Conservation (phyloP, 306 rosid species). For the Alnus rubra region DNA sequence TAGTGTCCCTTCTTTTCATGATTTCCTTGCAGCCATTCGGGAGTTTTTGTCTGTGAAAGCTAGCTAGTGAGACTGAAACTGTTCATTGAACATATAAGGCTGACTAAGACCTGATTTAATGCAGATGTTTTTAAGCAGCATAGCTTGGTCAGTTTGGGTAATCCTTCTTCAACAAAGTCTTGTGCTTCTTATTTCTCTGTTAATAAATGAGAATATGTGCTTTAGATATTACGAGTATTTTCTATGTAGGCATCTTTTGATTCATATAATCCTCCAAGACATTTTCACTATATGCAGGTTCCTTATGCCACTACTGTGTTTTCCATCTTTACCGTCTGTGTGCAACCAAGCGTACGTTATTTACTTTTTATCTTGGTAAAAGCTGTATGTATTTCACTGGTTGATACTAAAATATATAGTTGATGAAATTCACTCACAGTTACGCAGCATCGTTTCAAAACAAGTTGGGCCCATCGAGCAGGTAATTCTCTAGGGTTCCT, state of each 20-base stretch:
- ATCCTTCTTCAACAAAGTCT: constrained; percentile 16
- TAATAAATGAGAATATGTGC: neutral
- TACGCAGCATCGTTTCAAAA: constrained; percentile 85
- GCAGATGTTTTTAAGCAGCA: constrained; percentile 63
- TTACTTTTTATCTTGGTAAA: neutral
- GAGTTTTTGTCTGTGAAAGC: neutral
- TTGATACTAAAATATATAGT: constrained; percentile 1
- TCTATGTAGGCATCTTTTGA: neutral
- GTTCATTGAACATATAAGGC: constrained; percentile 4
- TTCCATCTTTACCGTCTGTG: constrained; percentile 45
- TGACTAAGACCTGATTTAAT: constrained; percentile 28
- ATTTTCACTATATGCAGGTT: constrained; percentile 59
- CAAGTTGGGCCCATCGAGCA: constrained; percentile 79
- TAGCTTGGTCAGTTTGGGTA: constrained; percentile 89
- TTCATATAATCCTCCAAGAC: constrained; percentile 12
- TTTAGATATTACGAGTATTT: neutral
- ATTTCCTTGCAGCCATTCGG: neutral
- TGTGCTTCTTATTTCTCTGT: neutral
- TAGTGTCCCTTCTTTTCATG: neutral
- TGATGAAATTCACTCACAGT: constrained; percentile 34
- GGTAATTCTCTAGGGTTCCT: constrained; percentile 35
- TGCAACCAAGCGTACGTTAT: constrained; percentile 67
- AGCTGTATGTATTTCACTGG: neutral
- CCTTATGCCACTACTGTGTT: constrained; percentile 66
- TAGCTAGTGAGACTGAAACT: too few relatives aligned